These are phyloP conservation scores for Tricharina praecox DNA, from an alignment of 495 filamentous ascomycete species.

Conservation along the genomic window DNA sequence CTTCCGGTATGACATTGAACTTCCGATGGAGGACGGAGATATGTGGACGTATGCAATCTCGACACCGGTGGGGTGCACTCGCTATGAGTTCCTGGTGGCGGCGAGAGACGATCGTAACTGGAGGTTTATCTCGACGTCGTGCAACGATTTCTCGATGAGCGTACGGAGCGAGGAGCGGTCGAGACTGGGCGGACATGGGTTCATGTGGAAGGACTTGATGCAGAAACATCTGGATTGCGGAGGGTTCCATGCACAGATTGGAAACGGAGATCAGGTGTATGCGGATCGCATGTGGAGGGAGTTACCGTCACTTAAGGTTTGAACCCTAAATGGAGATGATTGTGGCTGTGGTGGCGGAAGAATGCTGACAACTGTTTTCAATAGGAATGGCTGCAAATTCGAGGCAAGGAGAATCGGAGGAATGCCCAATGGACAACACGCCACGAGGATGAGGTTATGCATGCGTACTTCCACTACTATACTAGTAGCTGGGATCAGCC, in stretches of 20 bases:
- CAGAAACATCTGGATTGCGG: slow-evolving; percentile 93
- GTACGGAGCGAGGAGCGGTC: slow-evolving; percentile 71
- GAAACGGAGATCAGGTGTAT: slow-evolving; percentile 87
- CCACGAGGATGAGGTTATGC: slow-evolving; percentile 83
- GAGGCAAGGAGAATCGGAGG: slow-evolving; percentile 80
- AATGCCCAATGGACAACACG: slow-evolving; percentile 78
- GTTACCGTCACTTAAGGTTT: slow-evolving; percentile 56
- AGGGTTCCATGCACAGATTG: slow-evolving; percentile 86
- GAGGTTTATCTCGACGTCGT: slow-evolving; percentile 92
- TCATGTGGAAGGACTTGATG: slow-evolving; percentile 98
- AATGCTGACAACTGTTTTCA: not conserved
- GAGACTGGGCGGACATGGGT: slow-evolving; percentile 69
- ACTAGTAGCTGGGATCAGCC: slow-evolving; percentile 95
- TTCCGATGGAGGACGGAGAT: slow-evolving; percentile 70
- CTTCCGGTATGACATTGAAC: slow-evolving; percentile 84
- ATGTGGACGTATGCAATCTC: slow-evolving; percentile 99
- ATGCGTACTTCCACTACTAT: slow-evolving; percentile 98
- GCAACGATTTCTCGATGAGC: slow-evolving; percentile 82
- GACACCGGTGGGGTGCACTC: slow-evolving; percentile 85
- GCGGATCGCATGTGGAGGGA: slow-evolving; percentile 95
- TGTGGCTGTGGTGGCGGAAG: too few species aligned
- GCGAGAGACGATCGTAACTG: slow-evolving; percentile 78
- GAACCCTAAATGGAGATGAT: slow-evolving; percentile 2
- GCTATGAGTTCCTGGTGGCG: slow-evolving; percentile 95
- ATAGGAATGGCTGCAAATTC: slow-evolving; percentile 73